Conservation (phyloP, 768 basidiomycete species). For the Peribolospora baueri region DNA sequence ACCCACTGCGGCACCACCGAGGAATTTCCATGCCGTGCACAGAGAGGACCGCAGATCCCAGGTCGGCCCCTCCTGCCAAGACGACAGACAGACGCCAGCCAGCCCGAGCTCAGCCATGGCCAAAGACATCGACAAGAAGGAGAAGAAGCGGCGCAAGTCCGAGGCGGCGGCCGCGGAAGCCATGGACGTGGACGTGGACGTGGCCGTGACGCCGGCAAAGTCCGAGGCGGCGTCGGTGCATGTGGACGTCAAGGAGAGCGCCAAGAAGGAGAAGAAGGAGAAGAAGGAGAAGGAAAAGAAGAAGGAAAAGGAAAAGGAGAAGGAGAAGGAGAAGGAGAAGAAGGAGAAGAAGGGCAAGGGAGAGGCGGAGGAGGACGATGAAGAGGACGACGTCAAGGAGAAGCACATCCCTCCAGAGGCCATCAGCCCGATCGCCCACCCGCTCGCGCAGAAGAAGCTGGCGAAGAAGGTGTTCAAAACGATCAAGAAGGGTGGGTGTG, state of each 20-base stretch:
- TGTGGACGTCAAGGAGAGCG: too few relatives aligned
- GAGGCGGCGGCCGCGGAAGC: constrained; percentile 3
- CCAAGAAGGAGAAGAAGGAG: too few relatives aligned
- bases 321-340: constrained; percentile 42
- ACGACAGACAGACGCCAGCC: background rate
- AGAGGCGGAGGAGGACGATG: constrained; percentile 40
- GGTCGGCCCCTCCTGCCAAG: background rate
- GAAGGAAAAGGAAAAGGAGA: constrained; percentile 32
- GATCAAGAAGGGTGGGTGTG: constrained; percentile 53
- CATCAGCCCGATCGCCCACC: constrained; percentile 79
- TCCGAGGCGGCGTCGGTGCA: too few relatives aligned
- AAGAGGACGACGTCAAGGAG: constrained; percentile 12
- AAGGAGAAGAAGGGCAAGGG: constrained; percentile 28
- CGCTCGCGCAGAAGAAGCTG: constrained; percentile 78
- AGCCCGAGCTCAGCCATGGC: background rate
- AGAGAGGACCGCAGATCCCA: too few relatives aligned
- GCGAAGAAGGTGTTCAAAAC: constrained; percentile 84
- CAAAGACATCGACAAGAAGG: background rate
- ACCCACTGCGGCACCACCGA: too few relatives aligned
- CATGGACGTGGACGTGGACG: too few relatives aligned
- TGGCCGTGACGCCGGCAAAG: too few relatives aligned
- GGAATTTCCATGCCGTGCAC: too few relatives aligned
- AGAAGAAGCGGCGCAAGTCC: constrained; percentile 1
- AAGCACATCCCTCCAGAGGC: constrained; percentile 38
- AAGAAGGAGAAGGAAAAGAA: constrained; percentile 1